Evolutionary conservation across 2,329 filamentous ascomycete genomes (phyloP), one percentile per base, ranked within the genome.

Genomic region (Ceratocystis ficicola): DNA sequence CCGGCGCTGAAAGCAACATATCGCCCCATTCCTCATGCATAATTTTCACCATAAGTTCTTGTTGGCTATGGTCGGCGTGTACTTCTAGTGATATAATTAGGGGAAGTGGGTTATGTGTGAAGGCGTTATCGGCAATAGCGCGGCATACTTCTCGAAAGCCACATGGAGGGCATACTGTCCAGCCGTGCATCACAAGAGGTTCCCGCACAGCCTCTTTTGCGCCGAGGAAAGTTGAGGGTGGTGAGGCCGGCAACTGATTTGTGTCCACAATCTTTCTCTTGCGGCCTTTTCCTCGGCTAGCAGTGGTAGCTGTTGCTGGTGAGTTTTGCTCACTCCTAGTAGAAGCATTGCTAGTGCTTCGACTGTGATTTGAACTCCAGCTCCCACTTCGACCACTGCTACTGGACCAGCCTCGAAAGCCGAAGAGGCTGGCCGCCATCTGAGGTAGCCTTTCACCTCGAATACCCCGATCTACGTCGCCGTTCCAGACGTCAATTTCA

Each of bases 401-500:
- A 15, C 57, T 60, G 7, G 71, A 67, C 62, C 71, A 71, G n/a
- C 73, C 73, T 10, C 71, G 71, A 17, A 75, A 70, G 61, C 73
- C 75, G 10, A 71, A 73, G 61, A 80, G 70, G 25, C 77, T 76
- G 12, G 76, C 75, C 30, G 78, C 77, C 0, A 76, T 74, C 52
- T 76, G 80, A 44, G 77, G 79, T 20, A 79, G 73, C 36, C 77
- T 80, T 65, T 76, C 77, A 22, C 75, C 77, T 0, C 81, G 82
- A 6, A 80, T 70, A 55, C 77, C 77, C 44, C 77, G 77, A 65
- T 75, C 74, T 20, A 77, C 74, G 68, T 82, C 78, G 12, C 90
- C 89, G 74, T 96, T 89, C 89, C 92, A 96, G 2, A 96, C 90
- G 72, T 96, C 93, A 65, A 96, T 94, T 74, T 96, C 92, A 60